A percentile compares a stretch with the other conserved stretches of the same genome.
Conservation (phyloP, 1,284 basidiomycete species). For the Termitomyces sp. region DNA sequence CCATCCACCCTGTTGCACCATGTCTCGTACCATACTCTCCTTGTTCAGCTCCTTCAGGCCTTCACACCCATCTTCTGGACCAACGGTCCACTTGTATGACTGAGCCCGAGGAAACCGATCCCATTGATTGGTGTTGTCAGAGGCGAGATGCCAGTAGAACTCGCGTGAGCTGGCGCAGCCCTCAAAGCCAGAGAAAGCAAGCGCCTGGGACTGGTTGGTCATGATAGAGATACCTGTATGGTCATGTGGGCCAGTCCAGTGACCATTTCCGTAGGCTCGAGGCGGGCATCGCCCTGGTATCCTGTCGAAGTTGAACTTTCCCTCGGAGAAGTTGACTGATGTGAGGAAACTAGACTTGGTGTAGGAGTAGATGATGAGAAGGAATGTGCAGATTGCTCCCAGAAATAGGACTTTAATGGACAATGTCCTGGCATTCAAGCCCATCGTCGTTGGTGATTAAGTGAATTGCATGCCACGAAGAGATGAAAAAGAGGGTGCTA, state of each 20-base stretch:
- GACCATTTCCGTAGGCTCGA: slow-evolving; percentile 17
- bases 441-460: neutral
- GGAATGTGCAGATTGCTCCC: slow-evolving; percentile 11
- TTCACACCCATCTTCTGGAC: slow-evolving; percentile 32
- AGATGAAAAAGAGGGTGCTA: neutral
- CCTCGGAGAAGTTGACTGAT: slow-evolving; percentile 1
- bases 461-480: neutral
- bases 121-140: slow-evolving; percentile 41
- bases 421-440: slow-evolving; percentile 13
- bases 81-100: slow-evolving; percentile 49
- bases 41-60: slow-evolving; percentile 33
- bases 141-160: slow-evolving; percentile 55
- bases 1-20: slow-evolving; percentile 69
- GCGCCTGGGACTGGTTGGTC: slow-evolving; percentile 35
- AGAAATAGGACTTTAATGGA: slow-evolving; percentile 12
- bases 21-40: slow-evolving; percentile 41
- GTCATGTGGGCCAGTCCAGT: slow-evolving; percentile 17
- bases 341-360: slow-evolving; percentile 3
- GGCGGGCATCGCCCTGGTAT: slow-evolving; percentile 16
- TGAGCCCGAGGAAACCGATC: slow-evolving; percentile 47
- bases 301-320: slow-evolving; percentile 9
- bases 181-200: slow-evolving; percentile 47
- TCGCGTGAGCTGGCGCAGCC: slow-evolving; percentile 61
- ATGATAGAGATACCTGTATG: slow-evolving; percentile 31
- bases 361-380: slow-evolving; percentile 15